phyloP scores from a whole-genome alignment of 208 protist species.

The Trypanosoma theileri region DNA sequence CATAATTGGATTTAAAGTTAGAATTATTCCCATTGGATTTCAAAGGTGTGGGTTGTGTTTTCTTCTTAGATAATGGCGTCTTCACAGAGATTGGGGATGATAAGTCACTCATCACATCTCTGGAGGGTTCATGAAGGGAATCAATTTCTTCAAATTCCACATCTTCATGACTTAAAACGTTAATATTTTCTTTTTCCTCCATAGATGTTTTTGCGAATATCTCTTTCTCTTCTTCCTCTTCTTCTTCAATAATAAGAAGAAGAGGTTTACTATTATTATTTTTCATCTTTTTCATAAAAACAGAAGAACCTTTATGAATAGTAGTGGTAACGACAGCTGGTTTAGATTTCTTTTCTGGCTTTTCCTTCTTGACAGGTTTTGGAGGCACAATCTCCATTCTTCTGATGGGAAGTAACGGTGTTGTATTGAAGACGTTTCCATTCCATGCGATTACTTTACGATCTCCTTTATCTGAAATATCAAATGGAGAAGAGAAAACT shows the following conservation, averaged over 20 bases:
- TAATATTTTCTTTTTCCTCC: too few species aligned
- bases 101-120: not conserved
- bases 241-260: not conserved
- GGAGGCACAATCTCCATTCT: slow-evolving; percentile 14
- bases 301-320: not conserved
- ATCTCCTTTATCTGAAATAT: not conserved
- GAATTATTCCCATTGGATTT: not conserved
- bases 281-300: not conserved
- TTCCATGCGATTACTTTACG: not conserved
- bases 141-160: slow-evolving; percentile 2
- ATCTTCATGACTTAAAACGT: not conserved
- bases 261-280: not conserved
- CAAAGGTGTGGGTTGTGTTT: not conserved
- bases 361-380: slow-evolving; percentile 4
- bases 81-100: not conserved
- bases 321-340: not conserved
- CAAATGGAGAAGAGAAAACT: slow-evolving; percentile 2
- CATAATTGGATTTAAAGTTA: not conserved
- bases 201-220: too few species aligned
- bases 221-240: too few species aligned
- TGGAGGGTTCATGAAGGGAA: not conserved
- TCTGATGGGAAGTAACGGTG: slow-evolving; percentile 7
- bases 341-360: not conserved
- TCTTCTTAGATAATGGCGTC: not conserved
- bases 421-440: not conserved